Percentiles rank a stretch among this genome's conserved stretches.
These are phyloP conservation scores for Morella rubra DNA, from an alignment of 306 rosid genomes.

Conservation along the genomic window DNA sequence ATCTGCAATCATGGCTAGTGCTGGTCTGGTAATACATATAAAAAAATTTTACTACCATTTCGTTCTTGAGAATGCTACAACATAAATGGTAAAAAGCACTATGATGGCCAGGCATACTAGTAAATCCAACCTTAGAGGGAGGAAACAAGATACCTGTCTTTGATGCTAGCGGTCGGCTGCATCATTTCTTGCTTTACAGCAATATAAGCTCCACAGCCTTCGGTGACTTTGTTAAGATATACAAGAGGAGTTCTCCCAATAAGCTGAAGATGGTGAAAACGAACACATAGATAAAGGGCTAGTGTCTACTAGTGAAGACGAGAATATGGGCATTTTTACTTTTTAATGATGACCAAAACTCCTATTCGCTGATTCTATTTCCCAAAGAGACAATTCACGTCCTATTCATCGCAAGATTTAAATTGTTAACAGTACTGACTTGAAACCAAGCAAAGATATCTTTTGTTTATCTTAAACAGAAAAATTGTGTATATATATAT, in stretches of 20 bases:
- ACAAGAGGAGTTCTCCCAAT: conserved; percentile 90
- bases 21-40: conserved; percentile 40
- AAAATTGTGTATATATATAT: too few species aligned
- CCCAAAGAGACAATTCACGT: not conserved
- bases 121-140: not conserved
- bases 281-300: not conserved
- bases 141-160: conserved; percentile 66
- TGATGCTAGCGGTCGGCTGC: conserved; percentile 95
- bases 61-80: not conserved
- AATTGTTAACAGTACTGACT: too few species aligned
- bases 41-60: not conserved
- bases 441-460: too few species aligned
- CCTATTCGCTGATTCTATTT: not conserved
- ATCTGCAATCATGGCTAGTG: conserved; percentile 47
- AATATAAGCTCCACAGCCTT: conserved; percentile 91
- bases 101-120: not conserved
- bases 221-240: conserved; percentile 87
- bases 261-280: conserved; percentile 45
- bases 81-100: not conserved
- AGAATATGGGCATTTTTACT: not conserved
- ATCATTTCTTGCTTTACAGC: conserved; percentile 99
- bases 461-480: too few species aligned
- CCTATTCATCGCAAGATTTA: not conserved
- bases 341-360: not conserved
- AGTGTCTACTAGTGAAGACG: not conserved